These are phyloP conservation scores for Penicillium turbatum DNA, from an alignment of 495 filamentous ascomycete genomes.

Conservation along the genomic window DNA sequence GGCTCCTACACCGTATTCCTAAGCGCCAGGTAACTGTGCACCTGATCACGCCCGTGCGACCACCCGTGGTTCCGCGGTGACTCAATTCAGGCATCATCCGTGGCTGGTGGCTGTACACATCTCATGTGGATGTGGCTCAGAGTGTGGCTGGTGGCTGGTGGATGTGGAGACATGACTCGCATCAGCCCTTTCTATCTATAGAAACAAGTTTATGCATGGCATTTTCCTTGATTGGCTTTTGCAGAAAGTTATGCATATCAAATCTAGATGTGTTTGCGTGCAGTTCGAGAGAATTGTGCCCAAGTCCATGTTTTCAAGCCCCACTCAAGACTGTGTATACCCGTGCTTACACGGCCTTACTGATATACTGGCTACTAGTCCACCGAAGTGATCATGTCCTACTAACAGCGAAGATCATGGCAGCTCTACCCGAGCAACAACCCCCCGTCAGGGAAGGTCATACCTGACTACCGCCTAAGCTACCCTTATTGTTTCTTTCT, in stretches of 20 bases:
- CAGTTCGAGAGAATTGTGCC: too few relatives aligned
- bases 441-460: not conserved
- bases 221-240: not conserved
- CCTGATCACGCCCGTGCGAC: not conserved
- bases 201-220: not conserved
- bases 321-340: too few relatives aligned
- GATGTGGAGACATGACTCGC: not conserved
- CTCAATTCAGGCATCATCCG: not conserved
- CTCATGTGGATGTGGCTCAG: not conserved
- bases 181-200: not conserved
- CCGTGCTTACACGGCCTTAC: too few relatives aligned
- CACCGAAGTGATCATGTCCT: too few relatives aligned
- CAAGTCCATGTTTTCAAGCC: too few relatives aligned
- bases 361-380: too few relatives aligned
- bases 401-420: not conserved
- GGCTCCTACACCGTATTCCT: not conserved
- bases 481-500: not conserved
- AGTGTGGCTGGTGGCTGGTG: too few relatives aligned
- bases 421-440: not conserved
- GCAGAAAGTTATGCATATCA: too few relatives aligned
- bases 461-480: not conserved
- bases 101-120: not conserved
- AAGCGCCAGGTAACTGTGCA: not conserved
- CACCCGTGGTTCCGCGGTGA: not conserved
- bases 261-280: too few relatives aligned